Base-by-base conservation (phyloP, 176 grass and related monocot species). In the Zea luxurians region DNA sequence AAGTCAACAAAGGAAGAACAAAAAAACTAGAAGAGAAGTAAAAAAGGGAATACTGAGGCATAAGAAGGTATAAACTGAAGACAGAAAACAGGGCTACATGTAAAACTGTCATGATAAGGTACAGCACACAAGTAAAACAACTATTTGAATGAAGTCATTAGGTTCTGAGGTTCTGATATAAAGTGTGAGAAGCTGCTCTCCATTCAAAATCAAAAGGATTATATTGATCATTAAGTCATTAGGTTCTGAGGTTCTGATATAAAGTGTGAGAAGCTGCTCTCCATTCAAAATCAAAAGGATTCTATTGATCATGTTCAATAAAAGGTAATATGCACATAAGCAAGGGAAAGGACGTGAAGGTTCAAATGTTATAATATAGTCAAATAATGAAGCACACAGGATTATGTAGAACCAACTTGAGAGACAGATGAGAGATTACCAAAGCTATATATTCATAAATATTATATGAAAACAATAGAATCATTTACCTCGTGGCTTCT, bases 401-500 rank as follows among this genome's bases (percentile, higher is more conserved):
- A 64, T 7, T 1, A 0, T 69, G 5, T 37, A 70, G 27, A 61
- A 49, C 4, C 41, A 84, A 63, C 21, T 37, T 60, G 48, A 42
- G 52, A 37, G 15, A 73, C 9, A 45, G 8, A 42, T 36, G 3
- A 72, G 9, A 44, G 10, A 50, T 42, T 1, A 82, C 7, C 15
- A 13, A 82, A 82, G 40, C 20, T 57, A 68, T 52, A 47, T 53
- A 48, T 15, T 62, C 42, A 6, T 17, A 68, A 74, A 60, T 38
- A 20, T 37, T 27, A 75, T 68, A 8, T 38, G 10, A 60, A 50
- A 81, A 59, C 13, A 68, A 8, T 10, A 12, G 18, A 57, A 52
- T 75, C 4, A 69, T 13, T 35, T 84, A 94, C 95, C 89, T 98
- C 91, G 21, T 98, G 87, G 79, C 91, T 98, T 86, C 95, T 94